Conservation (phyloP, 169 alveolate genomes). For the Plasmodium knowlesi region DNA sequence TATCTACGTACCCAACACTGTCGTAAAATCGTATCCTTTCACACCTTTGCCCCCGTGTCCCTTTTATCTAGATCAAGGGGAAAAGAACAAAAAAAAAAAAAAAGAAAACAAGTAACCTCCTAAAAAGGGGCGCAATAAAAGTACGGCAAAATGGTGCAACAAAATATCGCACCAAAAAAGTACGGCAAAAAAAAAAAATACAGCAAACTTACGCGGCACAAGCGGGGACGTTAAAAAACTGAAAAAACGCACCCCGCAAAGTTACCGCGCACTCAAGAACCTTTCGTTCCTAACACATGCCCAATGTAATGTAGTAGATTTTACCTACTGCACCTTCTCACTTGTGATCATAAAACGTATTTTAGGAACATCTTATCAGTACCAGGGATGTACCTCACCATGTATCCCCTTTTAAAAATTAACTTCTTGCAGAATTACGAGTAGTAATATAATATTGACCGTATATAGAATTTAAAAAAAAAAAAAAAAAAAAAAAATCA, state of each 20-base stretch:
- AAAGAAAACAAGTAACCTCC: background rate
- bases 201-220: background rate
- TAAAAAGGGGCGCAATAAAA: background rate
- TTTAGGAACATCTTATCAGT: background rate
- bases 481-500: background rate
- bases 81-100: background rate
- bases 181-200: background rate
- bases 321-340: background rate
- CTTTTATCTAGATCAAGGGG: conserved; percentile 2
- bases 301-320: background rate
- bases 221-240: background rate
- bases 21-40: background rate
- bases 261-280: background rate
- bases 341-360: background rate
- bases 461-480: background rate
- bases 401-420: background rate
- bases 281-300: background rate
- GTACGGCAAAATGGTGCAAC: background rate
- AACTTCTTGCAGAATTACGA: background rate
- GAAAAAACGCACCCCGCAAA: background rate
- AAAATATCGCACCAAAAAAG: background rate
- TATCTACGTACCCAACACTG: background rate
- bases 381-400: background rate
- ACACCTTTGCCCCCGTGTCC: background rate
- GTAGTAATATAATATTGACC: background rate